phyloP scores from a whole-genome alignment of 495 filamentous ascomycete genomes.

The Podospora comata region DNA sequence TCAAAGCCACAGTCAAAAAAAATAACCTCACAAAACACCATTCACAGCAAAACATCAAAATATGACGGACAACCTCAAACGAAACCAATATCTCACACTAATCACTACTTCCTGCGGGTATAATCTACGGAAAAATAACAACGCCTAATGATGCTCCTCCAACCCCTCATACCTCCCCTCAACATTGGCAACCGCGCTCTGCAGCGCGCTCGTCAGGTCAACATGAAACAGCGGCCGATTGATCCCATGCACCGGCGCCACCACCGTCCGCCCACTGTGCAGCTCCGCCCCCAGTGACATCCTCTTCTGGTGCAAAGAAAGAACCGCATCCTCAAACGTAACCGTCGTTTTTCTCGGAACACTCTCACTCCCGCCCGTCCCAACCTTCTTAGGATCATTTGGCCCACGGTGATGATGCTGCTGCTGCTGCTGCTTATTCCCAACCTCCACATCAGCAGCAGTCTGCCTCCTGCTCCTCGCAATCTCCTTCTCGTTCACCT shows the following conservation, averaged over 20 bases:
- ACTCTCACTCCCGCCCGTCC: background rate
- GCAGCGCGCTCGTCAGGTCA: conserved; percentile 85
- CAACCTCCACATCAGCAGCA: conserved; percentile 16
- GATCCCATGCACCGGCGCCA: conserved; percentile 66
- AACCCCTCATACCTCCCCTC: conserved; percentile 44
- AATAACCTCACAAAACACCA: no score
- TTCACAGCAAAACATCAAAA: no score
- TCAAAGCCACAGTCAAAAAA: no score
- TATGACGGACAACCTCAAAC: no score
- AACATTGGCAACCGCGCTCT: conserved; percentile 81
- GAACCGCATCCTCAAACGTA: background rate
- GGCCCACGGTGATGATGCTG: background rate
- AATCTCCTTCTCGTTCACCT: conserved; percentile 58
- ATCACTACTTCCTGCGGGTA: no score
- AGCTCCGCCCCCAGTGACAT: conserved; percentile 11
- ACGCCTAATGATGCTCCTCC: background rate
- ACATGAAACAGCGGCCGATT: conserved; percentile 93
- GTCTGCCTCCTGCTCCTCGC: conserved; percentile 1
- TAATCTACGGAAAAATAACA: no score
- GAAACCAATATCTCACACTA: no score
- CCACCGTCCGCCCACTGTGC: conserved; percentile 40
- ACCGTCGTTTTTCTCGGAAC: background rate
- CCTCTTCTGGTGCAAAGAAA: background rate
- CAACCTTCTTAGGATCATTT: background rate
- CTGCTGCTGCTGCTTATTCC: background rate